Evolutionary conservation across 768 basidiomycete species (phyloP).

Genomic region (Serendipita sp.): DNA sequence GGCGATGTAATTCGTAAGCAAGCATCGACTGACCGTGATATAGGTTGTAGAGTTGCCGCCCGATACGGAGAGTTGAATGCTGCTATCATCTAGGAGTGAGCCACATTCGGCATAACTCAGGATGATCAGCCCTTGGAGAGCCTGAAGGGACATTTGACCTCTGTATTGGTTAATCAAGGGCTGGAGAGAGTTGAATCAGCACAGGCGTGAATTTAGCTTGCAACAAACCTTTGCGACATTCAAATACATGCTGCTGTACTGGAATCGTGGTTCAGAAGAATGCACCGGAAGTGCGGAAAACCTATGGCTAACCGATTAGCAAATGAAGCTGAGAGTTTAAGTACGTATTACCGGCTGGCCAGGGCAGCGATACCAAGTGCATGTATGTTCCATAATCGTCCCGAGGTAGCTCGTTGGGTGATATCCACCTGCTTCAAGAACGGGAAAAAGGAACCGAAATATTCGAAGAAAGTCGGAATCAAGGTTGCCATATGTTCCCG

Average conservation of each 20-base stretch:
- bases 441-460: not conserved
- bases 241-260: not conserved
- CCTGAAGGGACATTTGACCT: not conserved
- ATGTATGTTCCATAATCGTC: not conserved
- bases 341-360: not conserved
- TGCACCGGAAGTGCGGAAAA: not conserved
- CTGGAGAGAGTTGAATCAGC: not conserved
- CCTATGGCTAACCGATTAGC: not conserved
- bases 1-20: no score
- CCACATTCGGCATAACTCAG: not conserved
- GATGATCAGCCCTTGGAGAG: not conserved
- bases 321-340: not conserved
- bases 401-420: not conserved
- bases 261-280: not conserved
- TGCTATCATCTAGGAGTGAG: not conserved
- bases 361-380: not conserved
- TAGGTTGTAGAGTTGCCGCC: not conserved
- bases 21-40: not conserved
- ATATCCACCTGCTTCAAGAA: not conserved
- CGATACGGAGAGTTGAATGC: not conserved
- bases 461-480: not conserved
- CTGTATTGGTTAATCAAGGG: slow-evolving; percentile 4
- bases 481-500: not conserved
- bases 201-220: not conserved
- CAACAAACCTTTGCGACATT: not conserved